These are phyloP conservation scores for Colletotrichum simmondsii DNA, from an alignment of 2,329 filamentous ascomycete genomes.

Conservation along the genomic window DNA sequence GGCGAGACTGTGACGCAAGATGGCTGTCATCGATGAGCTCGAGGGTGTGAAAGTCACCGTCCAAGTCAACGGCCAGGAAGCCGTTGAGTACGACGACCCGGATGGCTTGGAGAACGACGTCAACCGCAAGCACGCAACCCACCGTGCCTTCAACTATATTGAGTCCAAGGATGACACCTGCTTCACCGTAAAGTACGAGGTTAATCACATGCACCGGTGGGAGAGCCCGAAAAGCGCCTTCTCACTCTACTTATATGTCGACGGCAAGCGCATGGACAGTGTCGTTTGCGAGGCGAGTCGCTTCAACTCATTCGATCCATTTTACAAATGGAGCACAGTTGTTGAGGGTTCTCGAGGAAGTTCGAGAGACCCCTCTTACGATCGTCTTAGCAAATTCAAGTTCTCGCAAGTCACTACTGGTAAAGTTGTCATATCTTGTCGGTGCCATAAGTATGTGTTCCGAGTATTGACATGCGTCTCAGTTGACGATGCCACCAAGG, in stretches of 20 bases:
- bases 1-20: constrained; percentile 14
- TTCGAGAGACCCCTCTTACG: not conserved
- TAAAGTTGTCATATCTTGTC: not conserved
- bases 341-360: not conserved
- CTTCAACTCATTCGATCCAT: not conserved
- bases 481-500: constrained; percentile 31
- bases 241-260: constrained; percentile 33
- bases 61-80: constrained; percentile 33
- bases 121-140: not conserved
- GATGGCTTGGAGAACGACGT: constrained; percentile 16
- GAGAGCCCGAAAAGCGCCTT: constrained; percentile 26
- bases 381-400: constrained; percentile 32
- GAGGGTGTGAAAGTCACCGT: constrained; percentile 39
- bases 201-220: constrained; percentile 26
- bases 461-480: not conserved
- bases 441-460: not conserved
- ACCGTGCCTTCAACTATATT: constrained; percentile 32
- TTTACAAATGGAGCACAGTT: not conserved
- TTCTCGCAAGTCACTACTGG: constrained; percentile 36
- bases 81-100: constrained; percentile 36
- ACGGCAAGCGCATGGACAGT: constrained; percentile 30
- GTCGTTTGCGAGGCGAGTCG: constrained; percentile 1
- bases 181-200: constrained; percentile 35
- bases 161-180: constrained; percentile 36
- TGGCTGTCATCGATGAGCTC: constrained; percentile 40